Evolutionary conservation across 1,139 yeast genomes (phyloP).

Genomic region (Nakaseomyces sp.): DNA sequence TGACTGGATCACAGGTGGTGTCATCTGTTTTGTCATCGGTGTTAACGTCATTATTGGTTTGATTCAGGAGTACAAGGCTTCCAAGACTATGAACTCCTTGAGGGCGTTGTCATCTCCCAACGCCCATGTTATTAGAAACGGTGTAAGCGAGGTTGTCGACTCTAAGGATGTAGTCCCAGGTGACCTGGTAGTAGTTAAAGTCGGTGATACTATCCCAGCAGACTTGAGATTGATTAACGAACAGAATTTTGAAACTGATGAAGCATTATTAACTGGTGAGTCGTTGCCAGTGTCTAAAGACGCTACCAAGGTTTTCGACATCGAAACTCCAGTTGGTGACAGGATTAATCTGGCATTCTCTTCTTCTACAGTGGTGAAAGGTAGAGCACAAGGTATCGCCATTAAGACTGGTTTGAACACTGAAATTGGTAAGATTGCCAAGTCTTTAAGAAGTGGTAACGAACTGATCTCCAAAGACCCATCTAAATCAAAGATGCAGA

Average conservation of each 20-base stretch:
- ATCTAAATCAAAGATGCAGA: constrained; percentile 32
- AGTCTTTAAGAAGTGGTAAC: constrained; percentile 83
- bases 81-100: constrained; percentile 85
- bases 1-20: constrained; percentile 86
- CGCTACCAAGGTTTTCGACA: constrained; percentile 34
- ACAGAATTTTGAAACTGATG: constrained; percentile 77
- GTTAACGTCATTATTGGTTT: constrained; percentile 93
- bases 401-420: constrained; percentile 82
- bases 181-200: constrained; percentile 76
- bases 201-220: constrained; percentile 95
- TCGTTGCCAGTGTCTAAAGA: constrained; percentile 72
- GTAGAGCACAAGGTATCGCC: constrained; percentile 87
- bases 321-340: constrained; percentile 49
- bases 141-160: constrained; percentile 58
- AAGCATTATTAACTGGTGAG: constrained; percentile 91
- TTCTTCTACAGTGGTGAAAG: constrained; percentile 95
- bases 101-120: constrained; percentile 88
- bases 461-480: constrained; percentile 61
- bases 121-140: constrained; percentile 80
- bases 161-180: constrained; percentile 94
- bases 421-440: constrained; percentile 85
- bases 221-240: constrained; percentile 74
- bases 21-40: constrained; percentile 80
- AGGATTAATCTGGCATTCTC: constrained; percentile 76
- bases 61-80: constrained; percentile 91